Percentiles rank a stretch among this genome's conserved stretches.
phyloP scores from a whole-genome alignment of 257 asterid genomes.

The Apocynum venetum region DNA sequence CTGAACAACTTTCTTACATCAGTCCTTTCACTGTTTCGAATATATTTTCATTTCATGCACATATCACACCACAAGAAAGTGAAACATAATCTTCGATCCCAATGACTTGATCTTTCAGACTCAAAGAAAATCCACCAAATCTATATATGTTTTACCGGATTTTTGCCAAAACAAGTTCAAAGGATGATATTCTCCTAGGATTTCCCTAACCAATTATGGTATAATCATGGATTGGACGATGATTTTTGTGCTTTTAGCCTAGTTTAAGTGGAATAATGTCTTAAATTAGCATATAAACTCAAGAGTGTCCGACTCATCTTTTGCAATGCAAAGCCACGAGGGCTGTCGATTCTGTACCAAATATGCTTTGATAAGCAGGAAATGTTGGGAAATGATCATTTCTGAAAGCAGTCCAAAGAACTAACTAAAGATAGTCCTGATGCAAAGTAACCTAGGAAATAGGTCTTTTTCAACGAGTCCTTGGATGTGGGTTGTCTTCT shows the following conservation, averaged over 20 bases:
- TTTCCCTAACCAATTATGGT: constrained; percentile 15
- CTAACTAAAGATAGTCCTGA: constrained; percentile 6
- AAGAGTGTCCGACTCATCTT: neutral
- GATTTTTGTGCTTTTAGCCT: neutral
- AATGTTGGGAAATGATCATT: neutral
- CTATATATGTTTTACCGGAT: neutral
- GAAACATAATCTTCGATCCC: constrained; percentile 17
- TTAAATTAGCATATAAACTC: too few species aligned
- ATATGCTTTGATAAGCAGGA: neutral
- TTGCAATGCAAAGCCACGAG: constrained; percentile 6
- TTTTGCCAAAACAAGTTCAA: constrained; percentile 19
- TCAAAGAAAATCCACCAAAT: neutral
- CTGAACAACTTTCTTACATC: constrained; percentile 3
- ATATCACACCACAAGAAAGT: neutral
- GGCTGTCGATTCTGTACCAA: constrained; percentile 11
- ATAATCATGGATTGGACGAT: neutral
- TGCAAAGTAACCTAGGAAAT: constrained; percentile 18
- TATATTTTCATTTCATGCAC: constrained; percentile 10
- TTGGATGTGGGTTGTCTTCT: constrained; percentile 4
- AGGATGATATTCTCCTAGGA: constrained; percentile 2
- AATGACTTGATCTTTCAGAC: constrained; percentile 12
- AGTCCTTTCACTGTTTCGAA: constrained; percentile 35
- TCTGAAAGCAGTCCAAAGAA: neutral
- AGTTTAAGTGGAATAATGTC: neutral
- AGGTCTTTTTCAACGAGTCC: constrained; percentile 1